A percentile compares a stretch with the other conserved stretches of the same genome.
Conservation (phyloP, 768 basidiomycete genomes). For the Hericium alpestre region DNA sequence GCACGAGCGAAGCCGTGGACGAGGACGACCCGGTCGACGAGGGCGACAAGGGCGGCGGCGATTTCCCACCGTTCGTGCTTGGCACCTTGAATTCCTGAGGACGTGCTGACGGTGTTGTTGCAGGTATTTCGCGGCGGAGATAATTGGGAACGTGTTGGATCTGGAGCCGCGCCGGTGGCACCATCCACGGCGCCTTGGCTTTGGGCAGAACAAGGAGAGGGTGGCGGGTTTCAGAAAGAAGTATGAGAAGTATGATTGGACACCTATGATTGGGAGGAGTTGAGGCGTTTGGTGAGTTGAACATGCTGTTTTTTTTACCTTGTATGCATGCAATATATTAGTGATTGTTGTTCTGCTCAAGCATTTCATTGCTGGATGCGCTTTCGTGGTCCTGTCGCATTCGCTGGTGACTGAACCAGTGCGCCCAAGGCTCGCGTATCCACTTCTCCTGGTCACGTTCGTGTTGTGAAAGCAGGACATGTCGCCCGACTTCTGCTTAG, state of each 20-base stretch:
- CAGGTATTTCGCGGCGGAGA: slow-evolving; percentile 92
- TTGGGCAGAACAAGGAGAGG: slow-evolving; percentile 56
- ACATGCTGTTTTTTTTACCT: too few species aligned
- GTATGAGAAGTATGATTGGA: slow-evolving; percentile 79
- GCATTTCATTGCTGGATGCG: too few species aligned
- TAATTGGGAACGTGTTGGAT: slow-evolving; percentile 85
- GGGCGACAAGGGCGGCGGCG: slow-evolving; percentile 83
- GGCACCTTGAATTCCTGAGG: neutral
- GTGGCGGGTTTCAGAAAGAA: slow-evolving; percentile 58
- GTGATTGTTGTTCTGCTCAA: too few species aligned
- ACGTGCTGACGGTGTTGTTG: neutral
- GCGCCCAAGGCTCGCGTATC: too few species aligned
- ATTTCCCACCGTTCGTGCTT: slow-evolving; percentile 67
- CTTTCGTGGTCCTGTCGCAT: too few species aligned
- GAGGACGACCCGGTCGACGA: slow-evolving; percentile 67
- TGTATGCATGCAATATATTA: too few species aligned
- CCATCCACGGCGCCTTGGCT: slow-evolving; percentile 66
- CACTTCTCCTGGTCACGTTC: too few species aligned
- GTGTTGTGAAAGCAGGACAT: too few species aligned
- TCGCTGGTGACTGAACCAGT: too few species aligned
- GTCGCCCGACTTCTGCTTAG: too few species aligned
- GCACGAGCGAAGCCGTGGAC: slow-evolving; percentile 49
- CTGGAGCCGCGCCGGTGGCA: slow-evolving; percentile 82
- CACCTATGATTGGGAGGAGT: slow-evolving; percentile 50
- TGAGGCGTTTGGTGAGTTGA: neutral